Base-by-base conservation (phyloP, 2,329 filamentous ascomycete species). In the Fusarium albosuccineum region DNA sequence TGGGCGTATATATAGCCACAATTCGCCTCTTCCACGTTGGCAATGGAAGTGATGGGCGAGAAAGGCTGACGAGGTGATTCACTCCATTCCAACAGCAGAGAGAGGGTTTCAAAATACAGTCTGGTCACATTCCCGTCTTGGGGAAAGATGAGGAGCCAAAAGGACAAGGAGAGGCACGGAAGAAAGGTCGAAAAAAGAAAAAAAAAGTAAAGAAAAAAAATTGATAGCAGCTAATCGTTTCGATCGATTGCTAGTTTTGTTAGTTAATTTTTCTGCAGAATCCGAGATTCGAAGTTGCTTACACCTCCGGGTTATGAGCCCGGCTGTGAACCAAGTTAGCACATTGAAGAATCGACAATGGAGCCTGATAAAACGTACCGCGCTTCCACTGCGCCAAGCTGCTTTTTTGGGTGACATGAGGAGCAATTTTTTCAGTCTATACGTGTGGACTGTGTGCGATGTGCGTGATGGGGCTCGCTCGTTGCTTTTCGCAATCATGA, bases 141-240 rank as follows among this genome's bases (percentile, higher is more conserved):
- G 4, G 22, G 16, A 45, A 45, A n/a, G 4, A 9, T 45, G 11
- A 9, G 9, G 8, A 45, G 22, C 9, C 9, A 9, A 45, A 11
- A 30, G 4, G 27, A 10, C 2, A 9, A 30, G 29, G 29, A 2
- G 16, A 46, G 11, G 14, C 27, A 30, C 9, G 7, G 39, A 8
- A 11, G 6, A 9, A 9, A 14, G 0, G 1, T 5, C 8, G 34
- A 33, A 33, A 16, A 17, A 33, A 33, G n/a, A n/a, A n/a, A n/a
- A n/a, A 33, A 33, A 56, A 57, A 7, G 16, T 14, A 16, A 42
- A 30, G 3, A 11, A 33, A 55, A 27, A 37, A 17, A 13, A 14
- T 37, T 50, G 10, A 30, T 68, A 68, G 65, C 65, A 68, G 65
- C 65, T 68, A 55, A 44, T 50, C 37, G 65, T 55, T 62, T 68